phyloP scores from a whole-genome alignment of 202 grass and related monocot genomes.

The Musa balbisiana region DNA sequence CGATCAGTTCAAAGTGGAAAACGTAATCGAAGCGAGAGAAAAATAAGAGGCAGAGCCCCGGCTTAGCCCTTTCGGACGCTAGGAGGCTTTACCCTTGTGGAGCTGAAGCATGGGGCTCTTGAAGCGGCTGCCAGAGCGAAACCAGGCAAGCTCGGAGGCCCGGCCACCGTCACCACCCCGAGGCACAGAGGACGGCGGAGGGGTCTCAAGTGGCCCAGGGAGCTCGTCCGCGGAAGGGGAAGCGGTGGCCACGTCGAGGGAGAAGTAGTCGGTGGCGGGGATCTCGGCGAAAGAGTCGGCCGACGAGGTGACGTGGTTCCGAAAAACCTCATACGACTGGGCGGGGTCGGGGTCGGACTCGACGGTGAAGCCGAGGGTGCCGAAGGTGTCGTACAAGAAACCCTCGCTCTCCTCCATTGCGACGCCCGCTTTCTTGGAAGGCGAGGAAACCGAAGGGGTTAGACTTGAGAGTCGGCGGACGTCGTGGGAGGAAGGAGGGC shows the following conservation, averaged over 20 bases:
- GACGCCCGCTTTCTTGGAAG: not conserved
- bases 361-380: slow-evolving; percentile 19
- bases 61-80: not conserved
- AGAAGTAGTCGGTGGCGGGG: slow-evolving; percentile 66
- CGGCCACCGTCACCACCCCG: slow-evolving; percentile 25
- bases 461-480: not conserved
- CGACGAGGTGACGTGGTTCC: slow-evolving; percentile 62
- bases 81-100: slow-evolving; percentile 60
- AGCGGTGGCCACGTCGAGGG: slow-evolving; percentile 40
- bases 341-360: slow-evolving; percentile 23
- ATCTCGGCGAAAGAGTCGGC: slow-evolving; percentile 35
- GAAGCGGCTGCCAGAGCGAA: slow-evolving; percentile 50
- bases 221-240: not conserved
- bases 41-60: not conserved
- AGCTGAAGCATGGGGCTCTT: slow-evolving; percentile 97
- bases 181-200: slow-evolving; percentile 21
- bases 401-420: not conserved
- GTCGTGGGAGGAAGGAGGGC: not conserved
- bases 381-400: slow-evolving; percentile 28
- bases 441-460: not conserved
- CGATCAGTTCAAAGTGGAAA: no score
- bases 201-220: not conserved
- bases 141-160: slow-evolving; percentile 72
- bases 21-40: not conserved
- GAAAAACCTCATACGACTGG: slow-evolving; percentile 57